phyloP scores from a whole-genome alignment of 805 yeast genomes.

The Wickerhamomyces kurtzmanii region DNA sequence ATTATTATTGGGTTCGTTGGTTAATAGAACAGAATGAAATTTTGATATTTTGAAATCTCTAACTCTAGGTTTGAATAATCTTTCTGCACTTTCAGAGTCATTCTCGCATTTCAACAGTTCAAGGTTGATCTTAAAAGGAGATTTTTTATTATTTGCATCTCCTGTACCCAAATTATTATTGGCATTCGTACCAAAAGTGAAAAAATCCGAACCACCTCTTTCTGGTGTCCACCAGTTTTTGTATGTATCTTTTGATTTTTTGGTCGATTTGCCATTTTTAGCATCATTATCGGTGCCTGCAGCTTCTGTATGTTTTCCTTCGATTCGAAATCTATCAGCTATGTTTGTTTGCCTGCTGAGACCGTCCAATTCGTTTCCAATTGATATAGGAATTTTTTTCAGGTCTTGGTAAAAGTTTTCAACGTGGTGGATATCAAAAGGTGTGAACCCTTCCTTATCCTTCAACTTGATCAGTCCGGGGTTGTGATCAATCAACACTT shows the following conservation, averaged over 20 bases:
- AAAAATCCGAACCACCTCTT: conserved; percentile 49
- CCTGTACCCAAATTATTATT: conserved; percentile 61
- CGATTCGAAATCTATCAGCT: too few species aligned
- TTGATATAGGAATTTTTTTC: conserved; percentile 31
- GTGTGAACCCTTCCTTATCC: conserved; percentile 66
- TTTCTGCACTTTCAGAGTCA: conserved; percentile 11
- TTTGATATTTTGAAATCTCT: conserved; percentile 44
- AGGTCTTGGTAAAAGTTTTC: conserved; percentile 30
- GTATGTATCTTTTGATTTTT: conserved; percentile 2
- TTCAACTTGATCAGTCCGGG: conserved; percentile 36
- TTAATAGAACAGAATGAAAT: conserved; percentile 53
- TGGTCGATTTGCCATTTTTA: conserved; percentile 2
- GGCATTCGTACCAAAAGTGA: conserved; percentile 53
- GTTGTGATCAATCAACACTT: conserved; percentile 24
- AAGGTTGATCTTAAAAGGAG: conserved; percentile 30
- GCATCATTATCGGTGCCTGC: conserved; percentile 8
- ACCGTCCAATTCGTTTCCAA: conserved; percentile 10
- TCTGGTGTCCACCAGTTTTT: conserved; percentile 29
- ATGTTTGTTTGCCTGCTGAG: too few species aligned
- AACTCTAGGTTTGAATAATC: conserved; percentile 32
- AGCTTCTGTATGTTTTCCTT: background rate
- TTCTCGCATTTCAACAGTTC: too few species aligned
- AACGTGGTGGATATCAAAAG: conserved; percentile 46
- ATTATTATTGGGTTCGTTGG: conserved; percentile 35
- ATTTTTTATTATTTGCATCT: conserved; percentile 41